phyloP scores from a whole-genome alignment of 1,139 yeast genomes.

The Kurtzmaniella quercitrusa region DNA sequence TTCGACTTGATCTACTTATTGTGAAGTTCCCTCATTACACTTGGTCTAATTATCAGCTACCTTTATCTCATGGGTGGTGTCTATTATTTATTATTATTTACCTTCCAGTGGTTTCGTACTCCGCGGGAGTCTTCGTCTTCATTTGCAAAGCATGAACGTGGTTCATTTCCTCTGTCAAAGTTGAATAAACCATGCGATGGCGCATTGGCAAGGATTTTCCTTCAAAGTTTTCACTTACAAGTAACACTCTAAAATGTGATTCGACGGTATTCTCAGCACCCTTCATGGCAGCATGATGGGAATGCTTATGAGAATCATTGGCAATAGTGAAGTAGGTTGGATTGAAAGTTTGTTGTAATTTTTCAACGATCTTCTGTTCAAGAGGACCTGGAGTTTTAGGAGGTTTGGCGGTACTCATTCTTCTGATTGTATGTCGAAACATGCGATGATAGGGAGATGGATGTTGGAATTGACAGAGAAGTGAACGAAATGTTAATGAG shows the following conservation, averaged over 20 bases:
- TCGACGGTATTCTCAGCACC: slow-evolving; percentile 73
- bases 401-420: slow-evolving; percentile 6
- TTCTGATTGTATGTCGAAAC: slow-evolving; percentile 3
- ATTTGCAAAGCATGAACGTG: slow-evolving; percentile 91
- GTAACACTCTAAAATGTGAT: slow-evolving; percentile 73
- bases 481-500: too few species aligned
- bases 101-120: slow-evolving; percentile 16
- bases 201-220: slow-evolving; percentile 71
- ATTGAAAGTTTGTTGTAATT: slow-evolving; percentile 41
- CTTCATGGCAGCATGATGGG: slow-evolving; percentile 81
- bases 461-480: too few species aligned
- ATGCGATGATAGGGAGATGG: not conserved
- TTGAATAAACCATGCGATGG: slow-evolving; percentile 69
- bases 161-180: slow-evolving; percentile 70
- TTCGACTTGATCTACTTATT: too few species aligned
- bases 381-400: slow-evolving; percentile 42
- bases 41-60: too few species aligned
- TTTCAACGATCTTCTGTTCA: slow-evolving; percentile 44
- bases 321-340: slow-evolving; percentile 53
- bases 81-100: too few species aligned
- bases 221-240: slow-evolving; percentile 66
- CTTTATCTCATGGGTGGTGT: too few species aligned
- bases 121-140: slow-evolving; percentile 73
- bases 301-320: slow-evolving; percentile 86
- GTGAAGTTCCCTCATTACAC: too few species aligned